Base-by-base conservation (phyloP, 148 eudicot genomes). In the Rhododendron williamsianum region DNA sequence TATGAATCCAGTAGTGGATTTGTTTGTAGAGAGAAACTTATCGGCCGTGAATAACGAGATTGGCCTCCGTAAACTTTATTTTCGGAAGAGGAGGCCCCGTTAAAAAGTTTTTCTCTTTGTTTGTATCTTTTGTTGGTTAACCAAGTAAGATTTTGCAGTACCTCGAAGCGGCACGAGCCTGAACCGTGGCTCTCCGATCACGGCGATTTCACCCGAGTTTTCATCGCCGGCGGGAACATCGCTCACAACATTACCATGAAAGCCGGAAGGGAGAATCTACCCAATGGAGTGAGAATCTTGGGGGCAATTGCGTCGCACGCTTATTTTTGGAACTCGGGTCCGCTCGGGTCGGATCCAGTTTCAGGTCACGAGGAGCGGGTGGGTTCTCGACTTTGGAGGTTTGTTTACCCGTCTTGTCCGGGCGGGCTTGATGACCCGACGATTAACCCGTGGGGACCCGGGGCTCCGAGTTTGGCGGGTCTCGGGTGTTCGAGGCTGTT, bases 391-490 rank as follows among this genome's bases (percentile, higher is more conserved):
- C 36, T 73, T 82, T 81, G 87, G 87, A 30, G 23, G 45, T 63
- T 87, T 19, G 89, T 60, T 15, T 81, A 90, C 72, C 91, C 90
- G 12, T 3, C 25, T 4, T 87, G 88, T 5, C 82, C 80, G 2
- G 86, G 84, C 3, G 91, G 91, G 38, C 51, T 91, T 21, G 91
- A 91, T 76, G 84, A 89, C 48, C 91, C 90, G 25, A 33, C 73
- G 87, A 87, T 91, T 6, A 91, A 91, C 67, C 91, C 93, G 33
- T 38, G 83, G 45, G 81, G 52, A 3, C 48, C 79, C 15, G 67
- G 79, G 5, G 90, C 90, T 4, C 93, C 90, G 43, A 82, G 85
- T n/a, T 73, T 89, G 80, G 80, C 90, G 3, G 83, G 86, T 73
- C 86, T 91, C 1, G 87, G 85, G 33, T 89, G 93, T 80, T 63